Evolutionary conservation across 2,329 filamentous ascomycete genomes (phyloP), one percentile per base, ranked within the genome.

Genomic region (Trichoderma atrobrunneum): DNA sequence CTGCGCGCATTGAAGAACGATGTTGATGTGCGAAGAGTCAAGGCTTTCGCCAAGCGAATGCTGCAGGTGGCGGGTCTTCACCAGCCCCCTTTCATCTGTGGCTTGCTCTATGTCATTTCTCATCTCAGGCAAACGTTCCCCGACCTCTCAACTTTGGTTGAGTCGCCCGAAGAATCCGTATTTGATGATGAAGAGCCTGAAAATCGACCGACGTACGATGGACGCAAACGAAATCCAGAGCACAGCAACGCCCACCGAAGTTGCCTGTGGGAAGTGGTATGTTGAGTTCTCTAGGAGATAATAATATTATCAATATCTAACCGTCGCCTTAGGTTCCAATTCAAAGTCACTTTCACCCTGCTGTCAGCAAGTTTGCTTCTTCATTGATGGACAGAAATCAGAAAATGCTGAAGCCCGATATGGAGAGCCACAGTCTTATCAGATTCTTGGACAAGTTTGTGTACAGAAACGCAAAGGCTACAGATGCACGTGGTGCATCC

Each of bases 391-490:
- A 88, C 64, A 88, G 90, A 72, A 88, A 91, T 75, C 87, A 90
- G 66, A 90, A 93, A 81, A 91, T 93, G 73, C 90, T 93, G 74
- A 98, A 98, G 81, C 95, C 96, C 0, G 96, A 99, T 77, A 87
- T 98, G 66, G 91, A 93, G 18, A 91, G 94, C 72, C 95, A 98
- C 81, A 96, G 93, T 1, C 88, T 99, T 63, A 96, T 96, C 78
- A 92, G 97, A 81, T 99, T 99, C 86, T 87, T 99, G 72, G 96
- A 99, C 83, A 95, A 97, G 77, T 99, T 99, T 81, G 94, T 97
- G n/a, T 99, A 98, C 87, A 92, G 93, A 76, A 97, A 96, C 77
- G 91, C 95, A 74, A 97, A 97, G 85, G 85, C 90, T 5, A 88
- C 87, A 18, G 86, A 89, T 66, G 86, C 89, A 34, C 92, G 93